These are phyloP conservation scores for Pneumocystis jirovecii DNA, from an alignment of 1,139 yeast genomes.

Conservation along the genomic window DNA sequence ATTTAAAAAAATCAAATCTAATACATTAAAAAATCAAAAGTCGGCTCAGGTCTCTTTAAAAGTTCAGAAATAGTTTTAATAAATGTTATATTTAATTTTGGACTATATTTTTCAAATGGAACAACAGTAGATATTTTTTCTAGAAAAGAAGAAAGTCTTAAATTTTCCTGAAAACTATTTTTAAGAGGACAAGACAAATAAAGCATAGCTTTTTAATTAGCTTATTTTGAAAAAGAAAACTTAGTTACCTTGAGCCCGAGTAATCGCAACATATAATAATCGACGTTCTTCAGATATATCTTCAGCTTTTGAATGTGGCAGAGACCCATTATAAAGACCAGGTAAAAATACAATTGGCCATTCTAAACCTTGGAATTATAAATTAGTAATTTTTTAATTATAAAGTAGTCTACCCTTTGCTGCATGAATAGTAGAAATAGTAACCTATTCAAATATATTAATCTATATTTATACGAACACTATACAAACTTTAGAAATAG, in stretches of 20 bases:
- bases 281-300: constrained; percentile 61
- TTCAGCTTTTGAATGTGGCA: constrained; percentile 23
- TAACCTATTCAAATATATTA: constrained; percentile 19
- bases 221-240: constrained; percentile 19
- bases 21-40: background rate
- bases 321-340: constrained; percentile 26
- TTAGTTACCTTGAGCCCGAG: constrained; percentile 46
- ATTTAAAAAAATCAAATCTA: background rate
- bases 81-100: constrained; percentile 1
- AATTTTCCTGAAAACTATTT: constrained; percentile 5
- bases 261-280: constrained; percentile 73
- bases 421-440: constrained; percentile 69
- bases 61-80: constrained; percentile 3
- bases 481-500: constrained; percentile 3
- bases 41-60: background rate
- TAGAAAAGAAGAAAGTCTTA: constrained; percentile 5
- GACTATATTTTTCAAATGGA: constrained; percentile 3
- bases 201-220: constrained; percentile 8
- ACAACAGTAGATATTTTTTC: background rate
- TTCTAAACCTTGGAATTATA: constrained; percentile 32
- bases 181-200: constrained; percentile 12
- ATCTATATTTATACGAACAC: background rate
- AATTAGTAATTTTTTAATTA: constrained; percentile 28
- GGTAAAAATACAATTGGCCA: constrained; percentile 80
- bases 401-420: constrained; percentile 34